Evolutionary conservation across 768 basidiomycete genomes (phyloP).

Genomic region (Gloeostereum incarnatum): DNA sequence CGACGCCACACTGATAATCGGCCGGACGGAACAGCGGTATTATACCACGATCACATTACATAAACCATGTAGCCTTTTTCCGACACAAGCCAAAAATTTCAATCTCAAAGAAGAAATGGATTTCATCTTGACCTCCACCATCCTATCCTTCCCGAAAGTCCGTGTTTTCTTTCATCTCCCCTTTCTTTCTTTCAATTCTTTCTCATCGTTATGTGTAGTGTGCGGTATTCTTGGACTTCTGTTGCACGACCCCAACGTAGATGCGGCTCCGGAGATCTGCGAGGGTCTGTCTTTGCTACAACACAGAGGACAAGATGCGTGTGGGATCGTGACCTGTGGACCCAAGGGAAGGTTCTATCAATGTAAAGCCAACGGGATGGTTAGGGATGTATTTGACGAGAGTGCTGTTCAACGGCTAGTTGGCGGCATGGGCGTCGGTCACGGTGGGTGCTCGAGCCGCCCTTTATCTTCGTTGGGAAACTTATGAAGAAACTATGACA

Average conservation of each 20-base stretch:
- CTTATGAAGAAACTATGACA: slow-evolving; percentile 7
- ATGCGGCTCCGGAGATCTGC: slow-evolving; percentile 82
- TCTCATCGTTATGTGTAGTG: slow-evolving; percentile 34
- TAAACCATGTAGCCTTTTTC: no score
- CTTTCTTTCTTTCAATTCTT: slow-evolving; percentile 9
- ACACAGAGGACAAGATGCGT: slow-evolving; percentile 97
- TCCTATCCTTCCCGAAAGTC: background rate
- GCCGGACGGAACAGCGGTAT: no score
- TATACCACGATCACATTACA: no score
- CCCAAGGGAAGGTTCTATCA: slow-evolving; percentile 93
- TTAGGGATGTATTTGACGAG: slow-evolving; percentile 90
- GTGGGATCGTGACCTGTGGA: slow-evolving; percentile 95
- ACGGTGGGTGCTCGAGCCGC: slow-evolving; percentile 49
- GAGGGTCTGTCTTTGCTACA: slow-evolving; percentile 95
- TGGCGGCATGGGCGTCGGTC: slow-evolving; percentile 96
- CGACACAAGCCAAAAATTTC: no score
- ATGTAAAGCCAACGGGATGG: slow-evolving; percentile 99
- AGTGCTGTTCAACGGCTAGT: slow-evolving; percentile 66
- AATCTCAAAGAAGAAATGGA: no score
- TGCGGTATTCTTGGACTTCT: slow-evolving; percentile 91
- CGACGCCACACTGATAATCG: no score
- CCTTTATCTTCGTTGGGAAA: slow-evolving; percentile 4
- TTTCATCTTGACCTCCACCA: background rate
- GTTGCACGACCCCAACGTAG: slow-evolving; percentile 63
- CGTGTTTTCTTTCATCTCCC: background rate